Base-by-base conservation (phyloP, 805 yeast genomes). In the Metschnikowia noctiluminum region DNA sequence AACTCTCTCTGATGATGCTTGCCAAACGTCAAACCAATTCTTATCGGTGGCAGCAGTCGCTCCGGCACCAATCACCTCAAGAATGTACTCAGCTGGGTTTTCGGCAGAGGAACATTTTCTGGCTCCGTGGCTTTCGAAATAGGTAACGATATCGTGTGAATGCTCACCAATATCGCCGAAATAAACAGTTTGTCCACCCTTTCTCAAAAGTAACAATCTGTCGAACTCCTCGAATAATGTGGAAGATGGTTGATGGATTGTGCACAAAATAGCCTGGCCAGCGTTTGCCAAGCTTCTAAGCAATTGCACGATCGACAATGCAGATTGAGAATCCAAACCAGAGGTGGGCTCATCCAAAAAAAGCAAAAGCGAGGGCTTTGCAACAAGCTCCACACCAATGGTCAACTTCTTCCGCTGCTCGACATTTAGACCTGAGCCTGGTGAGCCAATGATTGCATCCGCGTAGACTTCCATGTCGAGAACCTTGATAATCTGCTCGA, bases 181-280 rank as follows among this genome's bases (percentile, higher is more conserved):
- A 40, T 55, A 55, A 13, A 55, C 59, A 11, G 59, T 55, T 36
- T 55, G 55, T 7, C 59, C 59, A 15, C 59, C 59, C 28, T 53
- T 56, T 28, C 41, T 40, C 43, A 54, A 49, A 61, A 87, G 81
- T 54, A 87, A 70, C 56, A 88, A 73, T 59, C 90, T 78, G 62
- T 89, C 96, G 62, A 89, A 67, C 40, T 60, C 53, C 35, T 63
- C 70, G 49, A 70, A 80, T 26, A 77, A 62, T 1, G 66, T 64
- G 12, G 76, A 68, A 8, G 82, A 79, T 28, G 79, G 79, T 61
- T 75, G 79, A 61, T 76, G 80, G 45, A 76, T 76, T 48, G 85
- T 79, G 68, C 84, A 80, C 48, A 81, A 66, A 54, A 81, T 74
- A n/a, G 81, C 78, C 59, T 78, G 82, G 16, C 82, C 82, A 38